Conservation (phyloP, 208 protist genomes). For the Leishmania arabica region DNA sequence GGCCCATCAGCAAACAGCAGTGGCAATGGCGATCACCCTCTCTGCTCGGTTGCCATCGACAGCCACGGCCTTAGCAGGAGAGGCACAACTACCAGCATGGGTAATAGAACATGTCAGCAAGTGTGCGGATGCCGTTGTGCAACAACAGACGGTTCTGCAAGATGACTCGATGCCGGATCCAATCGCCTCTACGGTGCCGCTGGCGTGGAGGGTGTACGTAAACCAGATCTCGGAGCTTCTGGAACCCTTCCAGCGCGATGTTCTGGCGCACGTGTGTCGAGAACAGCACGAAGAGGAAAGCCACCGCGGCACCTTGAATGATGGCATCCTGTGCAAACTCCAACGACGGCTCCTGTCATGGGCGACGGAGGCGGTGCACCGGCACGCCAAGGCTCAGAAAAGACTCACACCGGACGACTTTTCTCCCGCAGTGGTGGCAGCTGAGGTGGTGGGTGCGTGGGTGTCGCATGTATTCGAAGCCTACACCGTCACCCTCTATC, state of each 20-base stretch:
- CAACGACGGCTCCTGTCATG: slow-evolving; percentile 7
- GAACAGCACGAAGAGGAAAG: not conserved
- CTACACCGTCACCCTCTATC: slow-evolving; percentile 9
- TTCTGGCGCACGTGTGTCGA: not conserved
- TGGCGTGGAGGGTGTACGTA: slow-evolving; percentile 4
- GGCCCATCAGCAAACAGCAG: slow-evolving; percentile 7
- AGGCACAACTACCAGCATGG: slow-evolving; percentile 1
- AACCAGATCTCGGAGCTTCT: slow-evolving; percentile 5
- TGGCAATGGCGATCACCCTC: slow-evolving; percentile 23
- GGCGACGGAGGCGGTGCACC: not conserved
- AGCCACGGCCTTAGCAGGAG: not conserved
- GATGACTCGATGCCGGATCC: not conserved
- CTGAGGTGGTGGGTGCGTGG: slow-evolving; percentile 17
- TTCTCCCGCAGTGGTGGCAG: not conserved
- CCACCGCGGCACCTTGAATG: not conserved
- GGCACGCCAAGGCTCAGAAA: not conserved
- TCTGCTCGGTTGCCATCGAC: slow-evolving; percentile 9
- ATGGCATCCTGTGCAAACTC: not conserved
- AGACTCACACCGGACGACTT: not conserved
- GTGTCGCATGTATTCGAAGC: slow-evolving; percentile 14
- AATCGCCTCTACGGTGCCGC: not conserved
- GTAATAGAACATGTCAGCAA: slow-evolving; percentile 1
- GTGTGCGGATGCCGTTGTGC: not conserved
- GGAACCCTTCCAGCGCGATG: slow-evolving; percentile 7
- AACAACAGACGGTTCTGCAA: not conserved